phyloP scores from a whole-genome alignment of 1,139 yeast genomes.

The Saccharomyces pastorianus region DNA sequence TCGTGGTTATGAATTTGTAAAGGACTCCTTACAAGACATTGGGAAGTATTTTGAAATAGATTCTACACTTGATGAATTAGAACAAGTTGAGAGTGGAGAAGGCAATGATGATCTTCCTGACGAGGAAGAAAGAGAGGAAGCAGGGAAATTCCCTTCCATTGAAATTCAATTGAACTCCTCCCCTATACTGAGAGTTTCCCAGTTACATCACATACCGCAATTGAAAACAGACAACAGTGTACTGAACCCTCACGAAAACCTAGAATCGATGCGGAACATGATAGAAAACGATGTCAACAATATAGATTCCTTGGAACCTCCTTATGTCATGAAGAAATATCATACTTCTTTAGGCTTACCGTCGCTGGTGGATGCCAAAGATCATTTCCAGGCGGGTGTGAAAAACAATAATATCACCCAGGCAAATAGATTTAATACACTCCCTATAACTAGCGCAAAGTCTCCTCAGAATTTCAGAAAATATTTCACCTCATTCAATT shows the following conservation, averaged over 20 bases:
- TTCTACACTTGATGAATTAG: conserved; percentile 1
- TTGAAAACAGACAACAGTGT: neutral
- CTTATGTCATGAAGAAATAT: conserved; percentile 14
- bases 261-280: neutral
- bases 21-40: conserved; percentile 16
- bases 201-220: neutral
- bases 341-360: conserved; percentile 19
- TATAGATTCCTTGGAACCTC: conserved; percentile 7
- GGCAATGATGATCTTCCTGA: neutral
- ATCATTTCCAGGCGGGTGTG: neutral
- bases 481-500: conserved; percentile 30
- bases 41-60: conserved; percentile 9
- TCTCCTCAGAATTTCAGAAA: conserved; percentile 22
- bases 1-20: conserved; percentile 21
- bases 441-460: conserved; percentile 6
- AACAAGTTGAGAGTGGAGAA: neutral
- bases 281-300: neutral
- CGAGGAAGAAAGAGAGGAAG: neutral
- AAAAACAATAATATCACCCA: neutral
- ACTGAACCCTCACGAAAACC: neutral
- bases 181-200: neutral
- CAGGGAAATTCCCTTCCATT: neutral
- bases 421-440: neutral
- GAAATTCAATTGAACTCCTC: neutral
- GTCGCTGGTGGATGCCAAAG: conserved; percentile 5